phyloP scores from a whole-genome alignment of 345 rosid genomes.

The Moricandia arvensis region DNA sequence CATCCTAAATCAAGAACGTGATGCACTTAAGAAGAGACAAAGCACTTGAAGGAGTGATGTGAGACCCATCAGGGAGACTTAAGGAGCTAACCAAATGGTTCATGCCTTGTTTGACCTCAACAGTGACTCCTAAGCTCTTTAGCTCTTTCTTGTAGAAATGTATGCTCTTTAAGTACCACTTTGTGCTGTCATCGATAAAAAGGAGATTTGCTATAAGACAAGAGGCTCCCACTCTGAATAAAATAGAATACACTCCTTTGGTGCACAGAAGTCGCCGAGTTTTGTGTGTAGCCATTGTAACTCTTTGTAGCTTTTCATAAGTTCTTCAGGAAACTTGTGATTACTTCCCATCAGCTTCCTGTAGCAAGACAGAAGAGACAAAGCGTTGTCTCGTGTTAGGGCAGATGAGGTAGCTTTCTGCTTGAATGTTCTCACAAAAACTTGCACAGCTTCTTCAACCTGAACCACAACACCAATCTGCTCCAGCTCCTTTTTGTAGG shows the following conservation, averaged over 20 bases:
- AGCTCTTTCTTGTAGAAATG: slow-evolving; percentile 51
- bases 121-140: slow-evolving; percentile 43
- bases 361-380: slow-evolving; percentile 48
- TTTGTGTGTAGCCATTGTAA: slow-evolving; percentile 57
- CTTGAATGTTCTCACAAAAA: slow-evolving; percentile 41
- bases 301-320: slow-evolving; percentile 41
- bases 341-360: slow-evolving; percentile 33
- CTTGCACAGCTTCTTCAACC: slow-evolving; percentile 45
- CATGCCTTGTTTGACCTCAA: slow-evolving; percentile 48
- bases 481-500: slow-evolving; percentile 44
- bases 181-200: slow-evolving; percentile 49
- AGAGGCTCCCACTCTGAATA: slow-evolving; percentile 59
- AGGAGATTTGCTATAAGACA: slow-evolving; percentile 55
- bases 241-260: slow-evolving; percentile 54
- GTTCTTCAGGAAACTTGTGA: slow-evolving; percentile 33
- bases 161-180: slow-evolving; percentile 47
- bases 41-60: slow-evolving; percentile 36
- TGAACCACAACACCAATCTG: slow-evolving; percentile 49
- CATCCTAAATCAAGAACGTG: slow-evolving; percentile 29
- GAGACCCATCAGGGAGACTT: slow-evolving; percentile 38
- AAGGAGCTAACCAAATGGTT: slow-evolving; percentile 46
- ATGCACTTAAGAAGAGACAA: slow-evolving; percentile 52
- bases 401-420: slow-evolving; percentile 36
- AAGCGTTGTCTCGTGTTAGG: slow-evolving; percentile 37
- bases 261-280: slow-evolving; percentile 56